phyloP scores from a whole-genome alignment of 306 rosid genomes.

The Ammopiptanthus mongolicus region DNA sequence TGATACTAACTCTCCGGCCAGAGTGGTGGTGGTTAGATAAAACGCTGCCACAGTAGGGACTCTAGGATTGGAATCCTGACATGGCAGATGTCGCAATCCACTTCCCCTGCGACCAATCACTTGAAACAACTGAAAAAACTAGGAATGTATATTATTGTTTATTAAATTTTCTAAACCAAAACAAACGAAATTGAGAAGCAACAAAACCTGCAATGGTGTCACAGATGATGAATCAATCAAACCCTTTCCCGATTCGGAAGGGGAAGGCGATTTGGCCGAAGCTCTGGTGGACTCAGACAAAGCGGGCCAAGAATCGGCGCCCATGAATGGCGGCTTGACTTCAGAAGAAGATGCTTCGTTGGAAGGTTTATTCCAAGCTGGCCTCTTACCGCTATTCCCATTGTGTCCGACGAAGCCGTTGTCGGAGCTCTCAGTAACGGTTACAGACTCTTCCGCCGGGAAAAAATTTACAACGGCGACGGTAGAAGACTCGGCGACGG shows the following conservation, averaged over 20 bases:
- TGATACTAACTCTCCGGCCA: too few species aligned
- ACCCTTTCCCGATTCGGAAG: conserved; percentile 38
- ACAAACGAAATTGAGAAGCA: neutral
- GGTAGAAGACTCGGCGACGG: neutral
- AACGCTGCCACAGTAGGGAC: too few species aligned
- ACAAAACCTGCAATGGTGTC: conserved; percentile 51
- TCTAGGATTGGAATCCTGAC: too few species aligned
- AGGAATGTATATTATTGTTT: neutral
- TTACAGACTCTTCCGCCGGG: conserved; percentile 35
- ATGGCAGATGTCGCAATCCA: too few species aligned
- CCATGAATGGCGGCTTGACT: conserved; percentile 66
- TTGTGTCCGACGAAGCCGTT: conserved; percentile 10
- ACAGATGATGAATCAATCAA: conserved; percentile 30
- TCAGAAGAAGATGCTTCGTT: conserved; percentile 44
- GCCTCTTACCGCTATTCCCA: conserved; percentile 61
- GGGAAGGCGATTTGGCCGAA: conserved; percentile 34
- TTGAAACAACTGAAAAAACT: neutral
- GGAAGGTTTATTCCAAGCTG: conserved; percentile 81
- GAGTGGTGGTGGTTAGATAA: too few species aligned
- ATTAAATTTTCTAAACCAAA: neutral
- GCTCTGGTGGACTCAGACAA: conserved; percentile 56
- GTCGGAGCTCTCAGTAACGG: conserved; percentile 36
- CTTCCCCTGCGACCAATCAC: too few species aligned
- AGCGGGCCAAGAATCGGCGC: conserved; percentile 86
- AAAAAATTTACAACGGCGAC: neutral